Conservation (phyloP, 2,329 filamentous ascomycete genomes). For the Fusarium ambrosium region DNA sequence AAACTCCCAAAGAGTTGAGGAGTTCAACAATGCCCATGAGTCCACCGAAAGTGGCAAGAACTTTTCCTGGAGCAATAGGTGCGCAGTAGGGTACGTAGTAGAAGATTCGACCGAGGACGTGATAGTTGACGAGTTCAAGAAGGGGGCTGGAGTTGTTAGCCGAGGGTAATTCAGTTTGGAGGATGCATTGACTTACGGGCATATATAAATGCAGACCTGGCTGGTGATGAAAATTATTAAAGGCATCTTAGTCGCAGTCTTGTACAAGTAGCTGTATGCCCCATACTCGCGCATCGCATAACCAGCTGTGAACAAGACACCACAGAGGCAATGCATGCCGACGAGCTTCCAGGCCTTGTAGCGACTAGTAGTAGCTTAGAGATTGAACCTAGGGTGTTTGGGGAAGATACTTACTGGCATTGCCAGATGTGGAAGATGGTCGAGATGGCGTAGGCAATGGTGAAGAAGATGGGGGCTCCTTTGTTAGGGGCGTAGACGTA, state of each 20-base stretch:
- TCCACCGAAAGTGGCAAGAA: slow-evolving; percentile 61
- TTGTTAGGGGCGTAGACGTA: slow-evolving; percentile 67
- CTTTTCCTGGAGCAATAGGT: slow-evolving; percentile 62
- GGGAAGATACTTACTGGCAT: slow-evolving; percentile 53
- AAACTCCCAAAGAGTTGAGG: slow-evolving; percentile 61
- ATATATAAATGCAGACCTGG: slow-evolving; percentile 53
- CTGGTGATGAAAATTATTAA: slow-evolving; percentile 60
- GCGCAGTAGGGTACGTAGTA: slow-evolving; percentile 73
- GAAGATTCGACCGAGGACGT: slow-evolving; percentile 71
- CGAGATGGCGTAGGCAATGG: slow-evolving; percentile 61
- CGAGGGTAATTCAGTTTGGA: too few species aligned
- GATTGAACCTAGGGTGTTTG: background rate
- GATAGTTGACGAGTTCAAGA: slow-evolving; percentile 74
- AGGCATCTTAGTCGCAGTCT: slow-evolving; percentile 9
- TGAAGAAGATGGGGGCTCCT: slow-evolving; percentile 66
- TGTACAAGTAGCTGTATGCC: slow-evolving; percentile 61
- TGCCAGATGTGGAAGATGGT: slow-evolving; percentile 66
- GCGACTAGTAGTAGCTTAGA: slow-evolving; percentile 50
- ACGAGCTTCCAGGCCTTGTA: slow-evolving; percentile 66
- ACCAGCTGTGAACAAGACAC: slow-evolving; percentile 64
- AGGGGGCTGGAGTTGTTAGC: slow-evolving; percentile 60
- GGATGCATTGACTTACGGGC: slow-evolving; percentile 51
- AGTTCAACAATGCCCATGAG: slow-evolving; percentile 61
- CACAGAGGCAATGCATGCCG: slow-evolving; percentile 64
- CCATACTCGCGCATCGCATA: slow-evolving; percentile 67